Evolutionary conservation across 2,329 filamentous ascomycete species (phyloP).

Genomic region (Mycosphaerella sp.): DNA sequence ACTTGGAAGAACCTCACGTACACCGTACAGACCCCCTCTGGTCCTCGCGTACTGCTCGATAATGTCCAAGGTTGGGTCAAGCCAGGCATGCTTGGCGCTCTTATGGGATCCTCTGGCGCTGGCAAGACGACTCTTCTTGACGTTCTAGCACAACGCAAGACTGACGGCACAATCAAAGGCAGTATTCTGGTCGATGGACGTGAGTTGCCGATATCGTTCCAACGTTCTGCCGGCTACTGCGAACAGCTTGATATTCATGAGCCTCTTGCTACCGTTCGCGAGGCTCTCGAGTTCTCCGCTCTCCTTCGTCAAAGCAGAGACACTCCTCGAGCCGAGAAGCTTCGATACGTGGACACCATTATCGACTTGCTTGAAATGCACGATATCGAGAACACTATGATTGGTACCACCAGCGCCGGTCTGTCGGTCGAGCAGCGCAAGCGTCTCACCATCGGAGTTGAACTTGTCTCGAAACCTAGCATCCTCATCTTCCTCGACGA

Average conservation of each 20-base stretch:
- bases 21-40: conserved; percentile 51
- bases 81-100: conserved; percentile 68
- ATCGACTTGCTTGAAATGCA: conserved; percentile 59
- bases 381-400: conserved; percentile 59
- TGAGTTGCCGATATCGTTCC: conserved; percentile 41
- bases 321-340: conserved; percentile 55
- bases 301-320: conserved; percentile 56
- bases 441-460: conserved; percentile 52
- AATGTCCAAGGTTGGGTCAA: conserved; percentile 66
- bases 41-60: conserved; percentile 47
- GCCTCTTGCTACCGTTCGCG: conserved; percentile 59
- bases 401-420: conserved; percentile 55
- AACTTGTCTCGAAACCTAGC: conserved; percentile 53
- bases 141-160: conserved; percentile 41
- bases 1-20: conserved; percentile 87
- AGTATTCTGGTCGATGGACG: conserved; percentile 43
- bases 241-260: conserved; percentile 65
- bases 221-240: conserved; percentile 50
- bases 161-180: conserved; percentile 41
- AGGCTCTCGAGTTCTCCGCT: conserved; percentile 61
- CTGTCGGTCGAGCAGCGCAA: conserved; percentile 51
- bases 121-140: conserved; percentile 39
- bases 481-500: conserved; percentile 62
- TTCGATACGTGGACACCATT: conserved; percentile 62
- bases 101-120: conserved; percentile 71